Percentiles rank a stretch among this genome's conserved stretches.
Evolutionary conservation across 768 basidiomycete genomes (phyloP).

Genomic region (Macrocybe gigantea): DNA sequence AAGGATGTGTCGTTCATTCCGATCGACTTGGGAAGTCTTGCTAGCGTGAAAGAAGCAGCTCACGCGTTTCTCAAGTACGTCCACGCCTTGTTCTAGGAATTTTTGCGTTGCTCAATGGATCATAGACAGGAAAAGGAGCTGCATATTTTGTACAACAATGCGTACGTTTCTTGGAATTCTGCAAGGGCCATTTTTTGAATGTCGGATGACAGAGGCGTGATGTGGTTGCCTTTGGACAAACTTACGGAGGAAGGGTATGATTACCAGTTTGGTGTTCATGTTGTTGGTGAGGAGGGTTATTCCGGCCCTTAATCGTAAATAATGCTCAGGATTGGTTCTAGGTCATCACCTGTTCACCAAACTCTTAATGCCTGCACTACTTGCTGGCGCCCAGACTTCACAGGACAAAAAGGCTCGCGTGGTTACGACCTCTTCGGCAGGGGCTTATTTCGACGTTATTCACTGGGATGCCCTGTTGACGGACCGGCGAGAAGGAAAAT

Average conservation of each 20-base stretch:
- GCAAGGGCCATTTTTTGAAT: neutral
- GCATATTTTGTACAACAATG: conserved; percentile 46
- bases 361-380: conserved; percentile 42
- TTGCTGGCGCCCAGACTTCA: conserved; percentile 29
- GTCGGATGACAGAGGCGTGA: conserved; percentile 37
- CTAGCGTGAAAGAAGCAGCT: conserved; percentile 25
- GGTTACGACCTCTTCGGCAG: conserved; percentile 40
- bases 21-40: conserved; percentile 32
- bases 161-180: conserved; percentile 21
- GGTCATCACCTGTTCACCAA: conserved; percentile 46
- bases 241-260: conserved; percentile 47
- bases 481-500: conserved; percentile 19
- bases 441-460: conserved; percentile 23
- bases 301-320: neutral
- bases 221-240: conserved; percentile 20
- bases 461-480: conserved; percentile 36
- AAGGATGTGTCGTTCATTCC: conserved; percentile 27
- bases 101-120: no score
- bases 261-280: conserved; percentile 53
- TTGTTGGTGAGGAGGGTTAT: conserved; percentile 30
- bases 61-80: conserved; percentile 20
- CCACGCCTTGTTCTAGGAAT: no score
- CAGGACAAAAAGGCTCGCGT: conserved; percentile 40
- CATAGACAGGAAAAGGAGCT: conserved; percentile 37
- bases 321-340: conserved; percentile 7